Percentiles rank a stretch among this genome's conserved stretches.
Evolutionary conservation across 805 yeast genomes (phyloP).

Genomic region (Teunomyces lycoperdinae): DNA sequence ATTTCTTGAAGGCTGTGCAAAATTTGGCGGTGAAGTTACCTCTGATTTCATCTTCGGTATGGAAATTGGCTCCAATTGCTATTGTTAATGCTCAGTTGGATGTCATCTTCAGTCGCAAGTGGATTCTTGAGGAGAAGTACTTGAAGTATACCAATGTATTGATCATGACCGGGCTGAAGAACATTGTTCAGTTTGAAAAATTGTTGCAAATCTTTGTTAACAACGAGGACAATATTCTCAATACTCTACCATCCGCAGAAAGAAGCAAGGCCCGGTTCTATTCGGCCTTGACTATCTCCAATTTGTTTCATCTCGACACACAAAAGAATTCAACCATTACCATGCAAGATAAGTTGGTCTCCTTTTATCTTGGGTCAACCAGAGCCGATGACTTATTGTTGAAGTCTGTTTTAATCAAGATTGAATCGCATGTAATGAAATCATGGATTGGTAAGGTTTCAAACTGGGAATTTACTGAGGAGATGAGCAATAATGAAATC

Average conservation of each 20-base stretch:
- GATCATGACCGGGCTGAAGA: conserved; percentile 33
- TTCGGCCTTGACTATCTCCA: conserved; percentile 45
- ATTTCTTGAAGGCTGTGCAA: conserved; percentile 24
- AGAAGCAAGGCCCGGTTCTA: conserved; percentile 33
- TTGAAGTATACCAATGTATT: conserved; percentile 45
- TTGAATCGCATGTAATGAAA: conserved; percentile 52
- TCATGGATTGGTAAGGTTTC: conserved; percentile 68
- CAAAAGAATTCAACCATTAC: conserved; percentile 43
- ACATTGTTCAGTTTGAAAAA: conserved; percentile 43
- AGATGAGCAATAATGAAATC: conserved; percentile 39
- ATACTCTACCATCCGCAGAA: conserved; percentile 17
- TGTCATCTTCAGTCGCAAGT: conserved; percentile 47
- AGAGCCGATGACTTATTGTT: conserved; percentile 61
- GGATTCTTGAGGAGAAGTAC: conserved; percentile 43
- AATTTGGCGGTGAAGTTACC: conserved; percentile 12
- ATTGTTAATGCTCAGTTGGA: conserved; percentile 65
- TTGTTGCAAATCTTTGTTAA: conserved; percentile 63
- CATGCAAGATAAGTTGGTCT: conserved; percentile 46
- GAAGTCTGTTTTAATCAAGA: conserved; percentile 48
- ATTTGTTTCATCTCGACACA: conserved; percentile 48
- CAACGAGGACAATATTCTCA: conserved; percentile 43
- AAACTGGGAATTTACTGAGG: conserved; percentile 61
- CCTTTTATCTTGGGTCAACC: conserved; percentile 61
- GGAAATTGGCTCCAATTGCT: conserved; percentile 42
- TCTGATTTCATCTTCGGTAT: conserved; percentile 12